These are phyloP conservation scores for Nothophaeocryptopus gaeumannii DNA, from an alignment of 2,329 filamentous ascomycete species.

Conservation along the genomic window DNA sequence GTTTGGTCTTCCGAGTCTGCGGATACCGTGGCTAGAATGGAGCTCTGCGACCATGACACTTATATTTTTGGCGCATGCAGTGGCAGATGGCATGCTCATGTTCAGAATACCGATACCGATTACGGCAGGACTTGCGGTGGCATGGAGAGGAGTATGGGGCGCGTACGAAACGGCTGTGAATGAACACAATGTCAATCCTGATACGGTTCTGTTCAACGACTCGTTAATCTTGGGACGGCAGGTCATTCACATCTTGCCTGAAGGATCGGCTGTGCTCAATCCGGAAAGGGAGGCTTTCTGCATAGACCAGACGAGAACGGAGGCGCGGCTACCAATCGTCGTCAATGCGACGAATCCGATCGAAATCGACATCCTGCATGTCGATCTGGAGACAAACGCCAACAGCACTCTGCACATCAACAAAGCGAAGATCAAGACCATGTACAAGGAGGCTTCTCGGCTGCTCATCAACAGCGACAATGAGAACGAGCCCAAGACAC, in stretches of 20 bases:
- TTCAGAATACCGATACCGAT: conserved; percentile 81
- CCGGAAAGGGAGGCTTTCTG: conserved; percentile 79
- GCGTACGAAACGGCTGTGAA: conserved; percentile 81
- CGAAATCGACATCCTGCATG: conserved; percentile 81
- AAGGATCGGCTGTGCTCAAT: conserved; percentile 86
- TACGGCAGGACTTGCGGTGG: conserved; percentile 66
- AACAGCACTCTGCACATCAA: conserved; percentile 78
- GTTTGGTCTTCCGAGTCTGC: conserved; percentile 79
- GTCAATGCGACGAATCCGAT: conserved; percentile 93
- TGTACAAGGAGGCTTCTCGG: conserved; percentile 69
- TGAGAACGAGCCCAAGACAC: conserved; percentile 40
- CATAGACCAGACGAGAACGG: conserved; percentile 61
- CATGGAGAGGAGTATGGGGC: conserved; percentile 83
- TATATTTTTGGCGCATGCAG: conserved; percentile 68
- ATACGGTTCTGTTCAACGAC: conserved; percentile 82
- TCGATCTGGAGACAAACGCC: conserved; percentile 75
- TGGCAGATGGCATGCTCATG: conserved; percentile 84
- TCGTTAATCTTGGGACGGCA: conserved; percentile 94
- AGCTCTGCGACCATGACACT: conserved; percentile 69
- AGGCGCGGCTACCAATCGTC: conserved; percentile 72
- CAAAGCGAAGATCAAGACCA: conserved; percentile 68
- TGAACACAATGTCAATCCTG: conserved; percentile 87
- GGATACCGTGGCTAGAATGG: conserved; percentile 96
- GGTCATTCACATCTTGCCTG: conserved; percentile 94
- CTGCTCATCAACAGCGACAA: conserved; percentile 48